phyloP scores from a whole-genome alignment of 1,139 yeast genomes.

The Candida dubliniensis region DNA sequence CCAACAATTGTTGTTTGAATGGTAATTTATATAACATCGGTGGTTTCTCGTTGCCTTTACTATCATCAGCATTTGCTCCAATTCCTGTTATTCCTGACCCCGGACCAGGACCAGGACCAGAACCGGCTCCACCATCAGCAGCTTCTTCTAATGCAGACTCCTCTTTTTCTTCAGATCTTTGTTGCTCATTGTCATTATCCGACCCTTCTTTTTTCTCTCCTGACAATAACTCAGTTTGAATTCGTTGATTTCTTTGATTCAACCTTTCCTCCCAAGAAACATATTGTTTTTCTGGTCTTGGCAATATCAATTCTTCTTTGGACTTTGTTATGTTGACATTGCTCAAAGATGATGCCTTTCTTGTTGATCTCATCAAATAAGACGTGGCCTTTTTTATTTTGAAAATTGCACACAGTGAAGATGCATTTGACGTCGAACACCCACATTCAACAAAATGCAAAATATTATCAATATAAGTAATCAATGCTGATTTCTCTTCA shows the following conservation, averaged over 20 bases:
- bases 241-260: conserved; percentile 27
- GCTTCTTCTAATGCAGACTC: background rate
- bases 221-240: conserved; percentile 7
- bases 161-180: conserved; percentile 10
- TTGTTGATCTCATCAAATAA: conserved; percentile 55
- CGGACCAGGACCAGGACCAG: too few species aligned
- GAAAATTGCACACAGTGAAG: conserved; percentile 52
- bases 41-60: conserved; percentile 7
- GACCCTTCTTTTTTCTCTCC: background rate
- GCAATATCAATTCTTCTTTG: conserved; percentile 40
- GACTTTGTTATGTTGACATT: conserved; percentile 39
- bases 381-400: conserved; percentile 64
- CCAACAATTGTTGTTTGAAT: conserved; percentile 22
- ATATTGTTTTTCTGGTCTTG: conserved; percentile 32
- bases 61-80: too few species aligned
- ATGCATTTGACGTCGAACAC: conserved; percentile 52
- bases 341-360: conserved; percentile 50
- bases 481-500: conserved; percentile 51
- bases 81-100: too few species aligned
- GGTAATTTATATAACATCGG: conserved; percentile 23
- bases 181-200: background rate
- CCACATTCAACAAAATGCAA: conserved; percentile 62
- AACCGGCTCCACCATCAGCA: too few species aligned
- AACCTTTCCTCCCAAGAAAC: conserved; percentile 44
- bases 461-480: conserved; percentile 61